Percentiles rank a stretch among this genome's conserved stretches.
Evolutionary conservation across 345 rosid genomes (phyloP).

Genomic region (Populus euphratica): DNA sequence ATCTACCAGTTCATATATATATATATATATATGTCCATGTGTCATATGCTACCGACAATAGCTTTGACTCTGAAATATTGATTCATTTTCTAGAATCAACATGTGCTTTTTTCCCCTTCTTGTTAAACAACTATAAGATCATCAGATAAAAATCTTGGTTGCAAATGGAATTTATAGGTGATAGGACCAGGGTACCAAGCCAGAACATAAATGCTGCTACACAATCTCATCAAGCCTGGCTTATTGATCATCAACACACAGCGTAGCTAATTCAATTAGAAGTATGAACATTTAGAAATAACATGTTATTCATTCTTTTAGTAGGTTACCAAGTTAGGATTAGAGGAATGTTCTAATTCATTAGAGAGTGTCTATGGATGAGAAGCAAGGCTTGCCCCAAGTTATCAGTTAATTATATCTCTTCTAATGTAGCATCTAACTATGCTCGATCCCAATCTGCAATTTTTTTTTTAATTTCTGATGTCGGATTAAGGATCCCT

Average conservation of each 20-base stretch:
- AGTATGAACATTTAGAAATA: background rate
- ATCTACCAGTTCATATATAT: background rate
- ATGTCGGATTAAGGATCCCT: background rate
- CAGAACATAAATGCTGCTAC: background rate
- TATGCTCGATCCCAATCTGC: background rate
- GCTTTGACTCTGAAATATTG: conserved; percentile 6
- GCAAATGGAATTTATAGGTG: too few relatives aligned
- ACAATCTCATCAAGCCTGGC: background rate
- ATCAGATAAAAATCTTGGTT: background rate
- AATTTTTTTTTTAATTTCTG: background rate
- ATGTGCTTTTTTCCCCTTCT: background rate
- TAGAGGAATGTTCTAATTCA: background rate
- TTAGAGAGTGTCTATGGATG: background rate
- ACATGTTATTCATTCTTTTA: background rate
- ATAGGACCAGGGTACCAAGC: background rate
- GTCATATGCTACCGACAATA: background rate
- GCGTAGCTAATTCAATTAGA: background rate
- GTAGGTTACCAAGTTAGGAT: background rate
- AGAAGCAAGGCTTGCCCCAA: background rate
- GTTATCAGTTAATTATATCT: too few relatives aligned
- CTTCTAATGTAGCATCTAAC: background rate
- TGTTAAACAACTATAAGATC: background rate
- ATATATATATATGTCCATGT: background rate
- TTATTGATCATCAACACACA: background rate
- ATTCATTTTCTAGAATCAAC: background rate